A percentile compares a stretch with the other conserved stretches of the same genome.
phyloP scores from a whole-genome alignment of 1,139 yeast genomes.

The Lodderomyces beijingensis region DNA sequence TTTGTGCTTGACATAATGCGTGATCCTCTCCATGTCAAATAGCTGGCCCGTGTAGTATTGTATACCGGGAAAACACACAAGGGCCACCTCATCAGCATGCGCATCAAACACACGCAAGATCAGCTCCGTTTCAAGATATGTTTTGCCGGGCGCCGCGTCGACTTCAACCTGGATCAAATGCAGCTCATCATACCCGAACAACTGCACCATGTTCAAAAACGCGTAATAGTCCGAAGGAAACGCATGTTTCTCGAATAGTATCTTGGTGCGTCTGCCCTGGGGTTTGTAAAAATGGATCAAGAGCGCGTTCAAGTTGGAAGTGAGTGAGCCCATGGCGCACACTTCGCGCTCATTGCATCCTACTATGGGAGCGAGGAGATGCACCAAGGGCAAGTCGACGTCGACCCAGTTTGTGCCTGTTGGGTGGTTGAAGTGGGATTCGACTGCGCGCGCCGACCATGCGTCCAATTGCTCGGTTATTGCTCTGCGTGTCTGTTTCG shows the following conservation, averaged over 20 bases:
- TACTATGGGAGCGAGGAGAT: slow-evolving; percentile 65
- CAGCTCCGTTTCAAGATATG: slow-evolving; percentile 56
- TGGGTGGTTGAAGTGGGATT: slow-evolving; percentile 63
- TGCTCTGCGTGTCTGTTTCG: slow-evolving; percentile 54
- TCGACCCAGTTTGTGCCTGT: slow-evolving; percentile 67
- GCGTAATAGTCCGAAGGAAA: slow-evolving; percentile 94
- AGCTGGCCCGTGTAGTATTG: slow-evolving; percentile 91
- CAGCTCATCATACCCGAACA: slow-evolving; percentile 56
- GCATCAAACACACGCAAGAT: slow-evolving; percentile 54
- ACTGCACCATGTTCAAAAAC: slow-evolving; percentile 63
- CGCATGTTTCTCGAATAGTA: slow-evolving; percentile 79
- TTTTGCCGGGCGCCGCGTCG: slow-evolving; percentile 46
- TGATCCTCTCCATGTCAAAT: slow-evolving; percentile 69
- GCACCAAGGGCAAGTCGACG: slow-evolving; percentile 71
- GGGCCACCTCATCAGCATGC: slow-evolving; percentile 60
- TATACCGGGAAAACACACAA: slow-evolving; percentile 80
- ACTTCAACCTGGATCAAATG: slow-evolving; percentile 65
- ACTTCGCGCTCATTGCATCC: slow-evolving; percentile 75
- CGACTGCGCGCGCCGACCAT: slow-evolving; percentile 79
- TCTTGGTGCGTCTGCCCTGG: slow-evolving; percentile 52
- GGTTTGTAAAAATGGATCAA: slow-evolving; percentile 76
- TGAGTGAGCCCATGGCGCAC: slow-evolving; percentile 83
- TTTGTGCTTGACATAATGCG: slow-evolving; percentile 43
- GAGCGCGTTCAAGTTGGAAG: slow-evolving; percentile 74
- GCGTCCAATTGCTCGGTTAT: slow-evolving; percentile 68